Base-by-base conservation (phyloP, 208 protist genomes). In the Crithidia brevicula region DNA sequence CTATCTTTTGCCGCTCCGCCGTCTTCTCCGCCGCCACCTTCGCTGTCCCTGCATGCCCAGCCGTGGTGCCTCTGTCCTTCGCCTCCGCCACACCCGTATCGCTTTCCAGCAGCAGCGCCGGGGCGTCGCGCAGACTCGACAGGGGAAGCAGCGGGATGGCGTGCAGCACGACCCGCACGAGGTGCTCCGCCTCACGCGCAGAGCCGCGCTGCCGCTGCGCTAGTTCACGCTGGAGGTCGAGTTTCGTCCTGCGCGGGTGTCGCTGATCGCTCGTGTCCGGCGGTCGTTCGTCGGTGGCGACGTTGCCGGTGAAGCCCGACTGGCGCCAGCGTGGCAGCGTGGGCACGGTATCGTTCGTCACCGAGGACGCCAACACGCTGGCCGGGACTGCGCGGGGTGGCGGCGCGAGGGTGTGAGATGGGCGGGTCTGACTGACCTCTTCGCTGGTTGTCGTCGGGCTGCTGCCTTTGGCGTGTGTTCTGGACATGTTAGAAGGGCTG, bases 131-230 rank as follows among this genome's bases (percentile, higher is more conserved):
- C 36, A 62, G n/a, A 6, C 40, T 25, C 1, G 56, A 62, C 36
- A 62, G 56, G n/a, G 40, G 56, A 10, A 62, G 42, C 40, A 62
- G 56, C 56, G 56, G 56, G 25, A 62, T 42, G 22, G 56, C 6
- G 16, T 42, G 56, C 27, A 62, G 27, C n/a, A 62, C 56, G 16
- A 38, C 36, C 3, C 40, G 56, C 40, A 50, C 40, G 1, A 62
- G 40, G 25, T 62, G 36, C 56, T 49, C 56, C 25, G 56, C 56
- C 3, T 62, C 56, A 4, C 40, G 22, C 16, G 27, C 40, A 2
- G 27, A 9, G 40, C 40, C 27, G 27, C 56, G 56, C 56, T 25
- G 56, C 36, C 27, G 16, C 56, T 27, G 23, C 40, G 23, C 23
- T 25, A 25, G n/a, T n/a, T n/a, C n/a, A n/a, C n/a, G n/a, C n/a